Evolutionary conservation across 2,329 filamentous ascomycete genomes (phyloP), one percentile per base, ranked within the genome.

Genomic region (Orbilia javanica): DNA sequence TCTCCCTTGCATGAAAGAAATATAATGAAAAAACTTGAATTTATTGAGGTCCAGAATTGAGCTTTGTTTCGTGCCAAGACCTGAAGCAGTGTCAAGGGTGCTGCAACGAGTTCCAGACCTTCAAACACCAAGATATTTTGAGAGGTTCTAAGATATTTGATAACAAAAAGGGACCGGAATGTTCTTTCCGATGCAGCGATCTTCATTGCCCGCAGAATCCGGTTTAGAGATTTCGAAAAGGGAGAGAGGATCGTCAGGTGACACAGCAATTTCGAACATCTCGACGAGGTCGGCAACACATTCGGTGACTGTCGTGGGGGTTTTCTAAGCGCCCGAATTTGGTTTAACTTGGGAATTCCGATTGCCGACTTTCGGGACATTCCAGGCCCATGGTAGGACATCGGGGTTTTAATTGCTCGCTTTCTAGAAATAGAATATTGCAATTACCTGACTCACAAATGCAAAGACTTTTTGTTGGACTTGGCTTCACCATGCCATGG

Each of bases 171-270:
- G 53, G 50, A 60, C 63, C 70, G 70, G 70, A 55, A 74, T 31
- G 52, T 22, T 34, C 36, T 39, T 74, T 67, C 70, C 70, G 70
- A 52, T 67, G 70, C 70, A 60, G 52, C 22, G 70, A 74, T 74
- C 70, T 60, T 67, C 70, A 29, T 65, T 50, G 13, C 42, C 15
- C 22, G 25, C 27, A 34, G 60, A 74, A 74, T 74, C 70, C 63
- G 52, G 70, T 74, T 74, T 68, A 34, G 39, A 50, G 22, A 13
- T 25, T 50, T 18, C n/a, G 48, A 25, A 22, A n/a, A n/a, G n/a
- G n/a, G 27, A 25, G 34, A 25, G 39, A 13, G 13, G 53, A 64
- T 60, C 57, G 48, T 67, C 62, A 66, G 39, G 62, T 73, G 69
- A 62, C 69, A 66, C 69, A 39, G 25, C 29, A 20, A 55, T 66